Conservation (phyloP, 768 basidiomycete genomes). For the Floccularia luteovirens region DNA sequence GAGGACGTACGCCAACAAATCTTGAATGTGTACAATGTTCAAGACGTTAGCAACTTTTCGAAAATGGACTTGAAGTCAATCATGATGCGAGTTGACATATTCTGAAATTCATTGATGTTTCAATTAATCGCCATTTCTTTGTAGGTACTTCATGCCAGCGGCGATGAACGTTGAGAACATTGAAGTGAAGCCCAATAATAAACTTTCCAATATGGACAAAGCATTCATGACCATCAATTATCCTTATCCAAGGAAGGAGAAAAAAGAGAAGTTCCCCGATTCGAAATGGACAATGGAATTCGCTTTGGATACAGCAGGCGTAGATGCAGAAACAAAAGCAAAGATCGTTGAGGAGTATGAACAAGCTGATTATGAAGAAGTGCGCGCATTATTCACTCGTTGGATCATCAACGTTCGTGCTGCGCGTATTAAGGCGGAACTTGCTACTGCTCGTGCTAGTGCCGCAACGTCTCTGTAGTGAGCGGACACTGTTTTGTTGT, state of each 20-base stretch:
- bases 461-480: too few species aligned
- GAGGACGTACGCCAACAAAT: conserved; percentile 7
- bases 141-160: conserved; percentile 11
- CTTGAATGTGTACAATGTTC: neutral
- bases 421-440: neutral
- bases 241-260: conserved; percentile 1
- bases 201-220: conserved; percentile 7
- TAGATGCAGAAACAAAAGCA: neutral
- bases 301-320: conserved; percentile 6
- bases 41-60: conserved; percentile 1
- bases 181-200: conserved; percentile 5
- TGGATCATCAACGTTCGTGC: neutral
- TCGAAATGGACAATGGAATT: neutral
- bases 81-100: neutral
- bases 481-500: too few species aligned
- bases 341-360: neutral
- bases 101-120: neutral
- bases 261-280: neutral
- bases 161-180: conserved; percentile 6
- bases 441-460: neutral
- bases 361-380: neutral
- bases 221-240: conserved; percentile 11
- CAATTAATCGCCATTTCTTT: neutral
- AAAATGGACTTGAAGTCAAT: neutral
- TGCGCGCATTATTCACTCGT: neutral